Conservation (phyloP, 2,329 filamentous ascomycete species). For the Penicillium sp. region DNA sequence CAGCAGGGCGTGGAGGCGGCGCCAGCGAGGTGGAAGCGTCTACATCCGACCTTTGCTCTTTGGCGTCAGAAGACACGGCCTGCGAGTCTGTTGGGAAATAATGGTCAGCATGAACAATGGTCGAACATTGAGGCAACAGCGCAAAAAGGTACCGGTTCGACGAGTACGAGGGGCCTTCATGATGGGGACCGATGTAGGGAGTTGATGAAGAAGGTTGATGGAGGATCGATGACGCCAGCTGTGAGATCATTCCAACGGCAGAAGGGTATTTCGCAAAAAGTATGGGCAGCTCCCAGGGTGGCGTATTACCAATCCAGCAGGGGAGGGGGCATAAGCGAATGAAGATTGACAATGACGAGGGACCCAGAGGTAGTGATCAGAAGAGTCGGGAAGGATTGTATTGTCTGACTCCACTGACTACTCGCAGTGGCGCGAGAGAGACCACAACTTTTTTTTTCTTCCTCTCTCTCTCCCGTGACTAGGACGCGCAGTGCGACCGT, state of each 20-base stretch:
- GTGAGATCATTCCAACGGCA: slow-evolving; percentile 34
- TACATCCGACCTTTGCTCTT: slow-evolving; percentile 42
- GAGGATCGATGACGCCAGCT: slow-evolving; percentile 31
- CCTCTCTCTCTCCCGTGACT: neutral
- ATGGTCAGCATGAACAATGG: slow-evolving; percentile 20
- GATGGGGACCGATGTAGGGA: slow-evolving; percentile 11
- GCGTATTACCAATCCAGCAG: slow-evolving; percentile 29
- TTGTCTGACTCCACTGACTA: neutral
- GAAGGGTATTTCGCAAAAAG: slow-evolving; percentile 21
- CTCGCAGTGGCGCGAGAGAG: neutral
- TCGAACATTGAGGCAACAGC: slow-evolving; percentile 10
- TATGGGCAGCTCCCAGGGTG: slow-evolving; percentile 20
- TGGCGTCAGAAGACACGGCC: slow-evolving; percentile 28
- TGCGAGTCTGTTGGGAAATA: slow-evolving; percentile 23
- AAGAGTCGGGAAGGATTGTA: neutral
- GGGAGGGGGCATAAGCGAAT: slow-evolving; percentile 9
- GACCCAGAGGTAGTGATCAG: neutral
- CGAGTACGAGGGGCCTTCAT: slow-evolving; percentile 18
- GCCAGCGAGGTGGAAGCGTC: slow-evolving; percentile 61
- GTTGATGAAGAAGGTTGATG: slow-evolving; percentile 6
- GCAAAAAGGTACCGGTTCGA: slow-evolving; percentile 17
- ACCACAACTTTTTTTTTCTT: neutral
- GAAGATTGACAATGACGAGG: neutral
- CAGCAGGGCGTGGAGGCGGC: slow-evolving; percentile 58
- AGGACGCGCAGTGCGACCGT: neutral